Base-by-base conservation (phyloP, 306 rosid species). In the Acacia crassicarpa region DNA sequence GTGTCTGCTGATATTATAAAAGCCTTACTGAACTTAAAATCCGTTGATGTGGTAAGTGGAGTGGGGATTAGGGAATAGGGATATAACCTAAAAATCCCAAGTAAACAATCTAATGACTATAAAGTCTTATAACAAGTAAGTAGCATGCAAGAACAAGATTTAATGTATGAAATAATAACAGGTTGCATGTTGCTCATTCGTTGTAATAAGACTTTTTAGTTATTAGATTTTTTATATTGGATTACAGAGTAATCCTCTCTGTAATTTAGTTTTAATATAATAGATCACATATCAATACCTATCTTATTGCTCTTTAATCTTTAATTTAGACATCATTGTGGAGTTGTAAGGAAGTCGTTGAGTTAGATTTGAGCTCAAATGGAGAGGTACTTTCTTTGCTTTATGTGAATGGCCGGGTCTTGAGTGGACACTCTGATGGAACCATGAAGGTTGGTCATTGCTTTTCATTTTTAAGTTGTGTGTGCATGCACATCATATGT, bases 401-500 rank as follows among this genome's bases (percentile, higher is more conserved):
- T 77, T 89, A 88, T 87, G 80, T 89, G 56, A 91, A 92, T 61
- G 94, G 97, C 13, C 86, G 88, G 19, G 85, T 95, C 81, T 65
- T 93, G 75, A 93, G 97, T 87, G 91, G 98, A 83, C 98, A 95
- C 90, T 89, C 97, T 43, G 99, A 95, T 83, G 99, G 99, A 87
- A 91, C 92, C 79, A 88, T 95, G 38, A 95, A 95, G 98, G 99
- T 95, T 80, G n/a, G 54, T 62, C 2, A 23, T 67, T 84, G 62
- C 79, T 77, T 86, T 56, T 83, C 41, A 6, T 38, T 65, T 56
- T 61, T 30, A 68, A 68, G 69, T 77, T 20, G 16, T 45, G 44
- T 43, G 20, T 27, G 35, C 58, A 16, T 61, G n/a, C 27, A 33
- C 72, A 69, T 54, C 32, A 16, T 25, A 11, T 76, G 2, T 56